Evolutionary conservation across 768 basidiomycete species (phyloP), one percentile per base, ranked within the genome.

Genomic region (Sarcodon sp.): DNA sequence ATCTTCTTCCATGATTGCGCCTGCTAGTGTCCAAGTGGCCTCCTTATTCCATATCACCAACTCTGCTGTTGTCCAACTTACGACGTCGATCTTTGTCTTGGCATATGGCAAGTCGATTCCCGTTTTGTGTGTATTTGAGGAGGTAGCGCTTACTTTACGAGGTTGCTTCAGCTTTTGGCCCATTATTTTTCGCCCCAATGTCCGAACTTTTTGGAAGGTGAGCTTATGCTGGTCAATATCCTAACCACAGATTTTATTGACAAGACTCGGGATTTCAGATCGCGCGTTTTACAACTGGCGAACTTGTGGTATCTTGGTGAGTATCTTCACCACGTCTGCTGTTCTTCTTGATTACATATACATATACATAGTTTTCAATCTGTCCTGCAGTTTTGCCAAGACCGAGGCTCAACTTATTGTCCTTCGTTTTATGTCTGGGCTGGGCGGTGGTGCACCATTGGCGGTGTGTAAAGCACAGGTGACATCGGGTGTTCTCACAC

Each of bases 1-100:
- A 0, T 77, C 83, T 0, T 88, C 86, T 4, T 75, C 83, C 4
- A 85, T 85, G 77, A 66, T 86, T 1, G 79, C 86, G 0, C 84
- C 84, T 0, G 84, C 83, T 0, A 64, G 69, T 0, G 50, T 53
- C 3, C 69, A 76, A 46, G 54, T 88, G 0, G 78, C 68, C 2
- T 49, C 58, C 3, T 60, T 76, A 15, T 79, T 87, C 51, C 68
- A 73, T 1, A 70, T 86, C 27, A 76, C 70, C 7, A 77, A 58
- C 55, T 51, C 54, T 1, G 71, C 66, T 0, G 47, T 76, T 3
- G 62, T 75, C 15, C 75, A 75, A 1, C 71, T 88, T 63, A 73
- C 71, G 27, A 77, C 74, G 0, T 82, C 80, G 0, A 72, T 77
- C 7, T 79, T 76, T 47, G 64, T 77, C 0, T 70, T 76, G 41